Evolutionary conservation across 2,329 filamentous ascomycete genomes (phyloP).

Genomic region (Beauveria brongniartii): DNA sequence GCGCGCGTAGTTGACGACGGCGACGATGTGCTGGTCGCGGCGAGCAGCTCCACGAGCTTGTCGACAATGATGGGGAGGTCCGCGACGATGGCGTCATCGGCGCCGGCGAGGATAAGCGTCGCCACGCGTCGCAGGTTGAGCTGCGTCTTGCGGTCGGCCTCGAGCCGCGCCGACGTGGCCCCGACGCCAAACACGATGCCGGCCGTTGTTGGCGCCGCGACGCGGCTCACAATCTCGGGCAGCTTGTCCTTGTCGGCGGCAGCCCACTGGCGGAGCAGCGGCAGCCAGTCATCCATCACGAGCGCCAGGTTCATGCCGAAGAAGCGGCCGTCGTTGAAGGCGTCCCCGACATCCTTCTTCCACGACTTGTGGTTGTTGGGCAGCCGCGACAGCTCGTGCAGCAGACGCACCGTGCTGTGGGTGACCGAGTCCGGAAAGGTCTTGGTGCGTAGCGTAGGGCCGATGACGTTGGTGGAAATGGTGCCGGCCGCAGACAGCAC

Average conservation of each 20-base stretch:
- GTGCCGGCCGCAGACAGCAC: constrained; percentile 68
- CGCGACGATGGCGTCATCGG: constrained; percentile 69
- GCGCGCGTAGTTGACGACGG: constrained; percentile 84
- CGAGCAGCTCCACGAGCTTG: constrained; percentile 78
- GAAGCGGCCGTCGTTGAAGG: constrained; percentile 83
- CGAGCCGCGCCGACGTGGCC: constrained; percentile 84
- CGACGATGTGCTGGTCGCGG: constrained; percentile 77
- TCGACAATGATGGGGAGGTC: constrained; percentile 69
- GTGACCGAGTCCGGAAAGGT: constrained; percentile 80
- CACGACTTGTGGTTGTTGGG: constrained; percentile 78
- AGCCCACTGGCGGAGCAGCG: constrained; percentile 75
- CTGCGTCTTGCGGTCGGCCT: constrained; percentile 89
- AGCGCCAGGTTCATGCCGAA: constrained; percentile 62
- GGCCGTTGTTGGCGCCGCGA: constrained; percentile 80
- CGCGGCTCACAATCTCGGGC: constrained; percentile 67
- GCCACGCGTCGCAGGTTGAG: constrained; percentile 79
- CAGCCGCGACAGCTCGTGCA: constrained; percentile 70
- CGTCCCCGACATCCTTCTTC: constrained; percentile 87
- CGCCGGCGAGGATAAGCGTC: constrained; percentile 67
- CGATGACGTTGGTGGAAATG: constrained; percentile 77
- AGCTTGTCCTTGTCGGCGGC: constrained; percentile 82
- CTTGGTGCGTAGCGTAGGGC: constrained; percentile 74
- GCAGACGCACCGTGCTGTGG: constrained; percentile 58
- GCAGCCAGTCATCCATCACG: constrained; percentile 69
- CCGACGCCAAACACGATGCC: constrained; percentile 99